Evolutionary conservation across 1,284 basidiomycete species (phyloP).

Genomic region (Ustilago shanxiensis): DNA sequence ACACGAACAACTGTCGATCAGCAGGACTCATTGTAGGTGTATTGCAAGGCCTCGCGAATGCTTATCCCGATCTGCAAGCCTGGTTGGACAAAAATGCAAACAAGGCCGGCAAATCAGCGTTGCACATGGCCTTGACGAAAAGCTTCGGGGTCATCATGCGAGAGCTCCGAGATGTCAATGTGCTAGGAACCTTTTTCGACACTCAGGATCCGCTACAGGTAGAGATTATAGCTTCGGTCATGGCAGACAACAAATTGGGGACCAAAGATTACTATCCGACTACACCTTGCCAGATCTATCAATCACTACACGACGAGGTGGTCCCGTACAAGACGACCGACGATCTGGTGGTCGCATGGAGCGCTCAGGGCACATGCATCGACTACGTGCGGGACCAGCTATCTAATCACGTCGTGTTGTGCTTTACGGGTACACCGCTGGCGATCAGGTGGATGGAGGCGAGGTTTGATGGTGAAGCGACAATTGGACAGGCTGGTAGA

Average conservation of each 20-base stretch:
- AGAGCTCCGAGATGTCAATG: slow-evolving; percentile 14
- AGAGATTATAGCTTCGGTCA: slow-evolving; percentile 19
- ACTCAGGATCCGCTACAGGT: slow-evolving; percentile 17
- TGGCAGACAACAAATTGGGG: slow-evolving; percentile 51
- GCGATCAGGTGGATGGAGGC: slow-evolving; percentile 54
- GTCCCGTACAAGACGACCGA: slow-evolving; percentile 56
- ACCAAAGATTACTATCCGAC: slow-evolving; percentile 23
- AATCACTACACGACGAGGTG: slow-evolving; percentile 57
- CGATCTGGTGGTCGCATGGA: slow-evolving; percentile 45
- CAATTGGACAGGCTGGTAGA: slow-evolving; percentile 20
- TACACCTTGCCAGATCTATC: slow-evolving; percentile 59
- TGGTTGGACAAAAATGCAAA: slow-evolving; percentile 55
- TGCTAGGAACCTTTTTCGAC: slow-evolving; percentile 54
- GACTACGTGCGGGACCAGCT: slow-evolving; percentile 42
- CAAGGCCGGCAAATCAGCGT: slow-evolving; percentile 27
- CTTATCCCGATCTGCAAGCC: slow-evolving; percentile 47
- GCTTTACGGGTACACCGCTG: slow-evolving; percentile 37
- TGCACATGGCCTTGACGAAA: slow-evolving; percentile 29
- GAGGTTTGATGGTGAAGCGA: slow-evolving; percentile 41
- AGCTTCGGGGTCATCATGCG: slow-evolving; percentile 51
- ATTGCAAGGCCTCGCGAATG: slow-evolving; percentile 56
- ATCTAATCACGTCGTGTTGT: slow-evolving; percentile 40
- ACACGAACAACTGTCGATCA: slow-evolving; percentile 42
- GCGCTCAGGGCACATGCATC: slow-evolving; percentile 41
- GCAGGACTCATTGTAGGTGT: slow-evolving; percentile 57